phyloP scores from a whole-genome alignment of 2,329 filamentous ascomycete species.

The Colletotrichum acutatum region DNA sequence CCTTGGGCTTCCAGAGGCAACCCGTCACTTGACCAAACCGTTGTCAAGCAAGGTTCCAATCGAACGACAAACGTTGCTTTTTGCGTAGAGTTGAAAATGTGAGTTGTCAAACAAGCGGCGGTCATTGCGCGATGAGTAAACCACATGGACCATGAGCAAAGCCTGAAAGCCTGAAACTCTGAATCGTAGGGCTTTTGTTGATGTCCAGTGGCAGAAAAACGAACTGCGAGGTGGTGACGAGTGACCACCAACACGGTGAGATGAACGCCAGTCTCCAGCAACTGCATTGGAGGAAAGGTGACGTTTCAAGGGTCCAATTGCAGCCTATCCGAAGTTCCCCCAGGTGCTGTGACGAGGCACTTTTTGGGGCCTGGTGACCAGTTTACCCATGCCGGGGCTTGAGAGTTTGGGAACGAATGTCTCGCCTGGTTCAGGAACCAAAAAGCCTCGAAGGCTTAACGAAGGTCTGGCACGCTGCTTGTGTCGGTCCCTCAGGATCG shows the following conservation, averaged over 20 bases:
- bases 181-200: not conserved
- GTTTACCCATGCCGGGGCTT: conserved; percentile 10
- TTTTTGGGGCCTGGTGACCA: conserved; percentile 22
- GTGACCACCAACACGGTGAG: not conserved
- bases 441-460: conserved; percentile 7
- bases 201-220: not conserved
- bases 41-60: not conserved
- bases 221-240: not conserved
- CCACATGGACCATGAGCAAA: not conserved
- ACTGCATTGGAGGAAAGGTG: conserved; percentile 18
- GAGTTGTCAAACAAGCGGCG: conserved; percentile 26
- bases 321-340: conserved; percentile 8
- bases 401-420: conserved; percentile 22
- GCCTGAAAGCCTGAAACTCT: conserved; percentile 1
- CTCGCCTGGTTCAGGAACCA: conserved; percentile 28
- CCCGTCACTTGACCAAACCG: conserved; percentile 7
- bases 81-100: not conserved
- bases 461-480: conserved; percentile 9
- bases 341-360: not conserved
- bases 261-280: not conserved
- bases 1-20: conserved; percentile 7
- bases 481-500: not conserved
- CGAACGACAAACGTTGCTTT: conserved; percentile 13
- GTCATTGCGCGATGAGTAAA: conserved; percentile 21
- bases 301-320: conserved; percentile 29